Evolutionary conservation across 495 filamentous ascomycete genomes (phyloP), one percentile per base, ranked within the genome.

Genomic region (Penicillium tannophilum): DNA sequence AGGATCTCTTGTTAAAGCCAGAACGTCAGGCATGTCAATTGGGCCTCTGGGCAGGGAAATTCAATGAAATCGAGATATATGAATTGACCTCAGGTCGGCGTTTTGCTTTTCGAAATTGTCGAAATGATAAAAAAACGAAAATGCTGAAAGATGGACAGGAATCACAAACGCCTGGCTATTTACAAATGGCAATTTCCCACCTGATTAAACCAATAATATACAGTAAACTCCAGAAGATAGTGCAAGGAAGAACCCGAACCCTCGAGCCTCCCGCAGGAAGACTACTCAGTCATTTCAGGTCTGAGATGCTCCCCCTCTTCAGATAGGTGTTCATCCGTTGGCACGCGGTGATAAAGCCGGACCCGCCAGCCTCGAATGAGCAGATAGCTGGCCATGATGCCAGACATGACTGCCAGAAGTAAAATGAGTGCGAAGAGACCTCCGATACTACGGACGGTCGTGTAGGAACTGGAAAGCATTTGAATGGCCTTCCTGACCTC

Each of bases 331-430:
- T 63, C 58, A 24, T 63, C 62, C 35, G 31, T 36, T n/a, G 30
- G 52, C 26, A 63, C 20, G 41, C 57, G 62, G 44, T 70, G 64
- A 48, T 70, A 70, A 11, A 70, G 47, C 16, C 60, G 64, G 62
- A 70, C 60, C 49, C 67, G 64, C 67, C 67, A 70, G 58, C 67
- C 67, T 20, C 67, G 64, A 55, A 67, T 62, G 20, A 70, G 46
- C 57, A 70, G 8, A 49, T 57, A 70, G 24, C 48, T 44, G 6
- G 60, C 62, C 53, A 70, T 55, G 45, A 70, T 55, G 42, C 49
- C 58, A 28, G n/a, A 19, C 54, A 67, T 65, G 30, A 65, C 20
- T 42, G 54, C 60, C 30, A 70, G 36, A n/a, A 70, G 62, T 23
- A 70, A 28, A 42, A 67, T 42, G 12, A 70, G 56, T 17, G 62